Evolutionary conservation across 2,329 filamentous ascomycete species (phyloP).

Genomic region (Tricladium varicosporioides): DNA sequence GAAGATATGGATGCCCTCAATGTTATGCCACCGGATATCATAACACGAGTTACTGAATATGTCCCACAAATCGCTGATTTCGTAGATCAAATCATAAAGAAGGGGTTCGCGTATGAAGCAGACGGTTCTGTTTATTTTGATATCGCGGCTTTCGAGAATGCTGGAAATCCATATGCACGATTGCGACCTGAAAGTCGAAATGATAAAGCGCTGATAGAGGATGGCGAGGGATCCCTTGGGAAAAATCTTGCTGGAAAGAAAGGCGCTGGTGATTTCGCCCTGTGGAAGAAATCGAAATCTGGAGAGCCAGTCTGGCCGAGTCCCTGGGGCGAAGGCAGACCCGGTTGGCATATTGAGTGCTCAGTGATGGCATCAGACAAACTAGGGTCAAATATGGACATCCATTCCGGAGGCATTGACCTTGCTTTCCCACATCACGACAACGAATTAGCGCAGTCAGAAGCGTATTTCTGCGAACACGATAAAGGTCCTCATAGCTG

Average conservation of each 20-base stretch:
- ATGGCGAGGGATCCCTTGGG: constrained; percentile 82
- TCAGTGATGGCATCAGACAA: constrained; percentile 91
- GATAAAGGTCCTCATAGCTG: constrained; percentile 62
- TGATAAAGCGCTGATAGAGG: constrained; percentile 78
- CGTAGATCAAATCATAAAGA: constrained; percentile 66
- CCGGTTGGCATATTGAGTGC: constrained; percentile 98
- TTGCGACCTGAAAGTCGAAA: constrained; percentile 82
- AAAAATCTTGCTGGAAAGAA: constrained; percentile 66
- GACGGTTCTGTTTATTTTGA: constrained; percentile 95
- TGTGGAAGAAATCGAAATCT: constrained; percentile 91
- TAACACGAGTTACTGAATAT: constrained; percentile 92
- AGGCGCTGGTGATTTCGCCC: constrained; percentile 78
- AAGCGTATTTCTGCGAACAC: constrained; percentile 65
- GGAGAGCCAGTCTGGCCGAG: constrained; percentile 90
- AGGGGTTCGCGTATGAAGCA: constrained; percentile 78
- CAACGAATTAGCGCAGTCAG: constrained; percentile 87
- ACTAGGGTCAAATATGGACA: constrained; percentile 82
- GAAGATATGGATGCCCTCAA: constrained; percentile 86
- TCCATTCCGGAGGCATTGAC: constrained; percentile 91
- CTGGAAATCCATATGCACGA: constrained; percentile 81
- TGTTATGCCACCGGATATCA: constrained; percentile 74
- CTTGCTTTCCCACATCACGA: constrained; percentile 90
- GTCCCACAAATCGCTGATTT: constrained; percentile 83
- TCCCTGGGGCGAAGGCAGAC: constrained; percentile 82
- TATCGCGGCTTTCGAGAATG: constrained; percentile 79